Evolutionary conservation across 192 early-diverging fungal species (phyloP), one percentile per base, ranked within the genome.

Genomic region (Backusella morwellensis): DNA sequence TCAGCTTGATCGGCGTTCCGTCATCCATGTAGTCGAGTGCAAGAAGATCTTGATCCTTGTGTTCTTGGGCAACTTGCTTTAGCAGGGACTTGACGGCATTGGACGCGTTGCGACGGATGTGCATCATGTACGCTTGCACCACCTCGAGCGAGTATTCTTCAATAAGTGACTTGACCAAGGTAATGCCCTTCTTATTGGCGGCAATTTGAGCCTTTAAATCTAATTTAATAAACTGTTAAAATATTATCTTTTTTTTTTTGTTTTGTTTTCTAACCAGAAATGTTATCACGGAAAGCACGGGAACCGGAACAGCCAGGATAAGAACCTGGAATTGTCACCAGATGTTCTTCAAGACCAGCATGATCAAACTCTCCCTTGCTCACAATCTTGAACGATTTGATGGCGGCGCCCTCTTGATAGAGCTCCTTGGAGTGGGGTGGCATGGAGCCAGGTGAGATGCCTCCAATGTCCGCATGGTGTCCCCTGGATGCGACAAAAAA

Each of bases 171-270:
- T 90, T 89, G 21, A 98, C 90, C 26, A 99, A 89, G 1, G 79
- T 77, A 63, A 99, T 98, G 8, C 98, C 98, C 59, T 93, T 89
- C 71, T 97, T 92, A 83, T 99, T 99, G 38, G 98, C 98, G 12
- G 98, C 98, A 66, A 98, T 92, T 75, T 99, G 98, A 8, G 98
- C 98, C 85, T 97, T 96, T 77, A 99, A 83, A 78, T 98, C 97
- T 78, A 73, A 38, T 50, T 41, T 8, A 29, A 41, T 29, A 29
- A n/a, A 1, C 1, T 14, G 11, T 40, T 19, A 32, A 34, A 50
- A 6, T 4, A 26, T 3, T 59, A 2, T 15, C 12, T 66, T 14
- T 68, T 47, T 8, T 41, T 23, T 73, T 56, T 23, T 40, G 4
- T 54, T 17, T 21, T 32, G 4, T 14, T 63, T 40, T 77, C 32